Evolutionary conservation across 2,329 filamentous ascomycete species (phyloP), one percentile per base, ranked within the genome.

Genomic region (Diaporthe nobilis): DNA sequence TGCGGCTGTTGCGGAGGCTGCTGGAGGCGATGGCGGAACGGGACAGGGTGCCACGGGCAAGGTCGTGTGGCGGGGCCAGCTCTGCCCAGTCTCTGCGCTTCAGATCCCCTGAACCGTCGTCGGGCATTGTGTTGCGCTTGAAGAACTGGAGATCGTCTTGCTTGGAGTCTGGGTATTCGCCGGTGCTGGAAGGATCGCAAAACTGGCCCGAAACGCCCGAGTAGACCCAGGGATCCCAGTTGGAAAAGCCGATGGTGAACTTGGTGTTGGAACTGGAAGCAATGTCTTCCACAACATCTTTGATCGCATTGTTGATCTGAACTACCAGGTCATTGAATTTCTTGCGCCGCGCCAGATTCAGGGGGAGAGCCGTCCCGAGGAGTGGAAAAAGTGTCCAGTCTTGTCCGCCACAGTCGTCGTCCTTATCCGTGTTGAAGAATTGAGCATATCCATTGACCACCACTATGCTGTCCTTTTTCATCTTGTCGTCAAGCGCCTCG

Each of bases 1-100:
- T 49, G 44, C 44, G 44, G 44, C 44, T 49, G 44, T 20, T 1
- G 44, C 44, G 44, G 44, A 49, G 44, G 20, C 44, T 49, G 44
- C 44, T 49, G 20, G 44, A 49, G 7, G 1, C 44, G 5, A 49
- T n/a, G 44, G 44, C 44, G 20, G 44, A 1, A 17, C 17, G 44
- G 20, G 44, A 49, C 44, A 49, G 2, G 44, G 15, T 49, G 5
- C 44, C 2, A 2, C 0, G 7, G 44, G 17, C 15, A 9, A 20
- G 44, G 44, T 49, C 20, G 1, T 2, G 1, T 2, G 20, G 1
- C 44, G 44, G 44, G 44, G 17, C 3, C 1, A 2, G 2, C 1
- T 49, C 44, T 2, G 20, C 20, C 44, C 17, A 1, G 20, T n/a
- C 44, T 49, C 44, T 49, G 44, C 44, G 44, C 44, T 49, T 49